Conservation (phyloP, 2,329 filamentous ascomycete genomes). For the Karstenula rhodostoma region DNA sequence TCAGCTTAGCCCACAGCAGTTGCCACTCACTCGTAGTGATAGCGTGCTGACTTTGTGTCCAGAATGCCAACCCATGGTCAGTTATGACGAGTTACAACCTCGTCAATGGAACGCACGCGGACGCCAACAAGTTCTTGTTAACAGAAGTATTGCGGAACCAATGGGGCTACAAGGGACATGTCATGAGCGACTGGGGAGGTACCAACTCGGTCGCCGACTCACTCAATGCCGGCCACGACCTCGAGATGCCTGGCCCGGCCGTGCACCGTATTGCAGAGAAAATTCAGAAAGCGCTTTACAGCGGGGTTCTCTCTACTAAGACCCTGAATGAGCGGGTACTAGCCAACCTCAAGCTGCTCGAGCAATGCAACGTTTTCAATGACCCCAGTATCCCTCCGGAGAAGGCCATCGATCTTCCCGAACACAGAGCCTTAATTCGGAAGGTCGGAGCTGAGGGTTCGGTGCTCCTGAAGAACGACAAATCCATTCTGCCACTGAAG, state of each 20-base stretch:
- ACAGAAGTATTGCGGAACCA: constrained; percentile 54
- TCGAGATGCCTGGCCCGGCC: constrained; percentile 40
- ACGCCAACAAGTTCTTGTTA: constrained; percentile 52
- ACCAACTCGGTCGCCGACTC: constrained; percentile 25
- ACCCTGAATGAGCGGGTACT: constrained; percentile 27
- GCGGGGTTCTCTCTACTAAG: constrained; percentile 62
- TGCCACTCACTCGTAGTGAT: too few relatives aligned
- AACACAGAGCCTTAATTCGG: constrained; percentile 36
- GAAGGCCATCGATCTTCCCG: constrained; percentile 59
- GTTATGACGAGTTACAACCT: constrained; percentile 60
- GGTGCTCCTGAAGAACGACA: constrained; percentile 23
- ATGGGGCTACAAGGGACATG: constrained; percentile 54
- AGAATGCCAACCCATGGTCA: constrained; percentile 63
- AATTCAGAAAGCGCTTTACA: constrained; percentile 4
- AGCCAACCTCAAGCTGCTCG: constrained; percentile 66
- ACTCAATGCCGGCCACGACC: constrained; percentile 32
- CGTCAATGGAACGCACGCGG: constrained; percentile 22
- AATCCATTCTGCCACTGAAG: constrained; percentile 12
- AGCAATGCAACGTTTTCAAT: constrained; percentile 63
- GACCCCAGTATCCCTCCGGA: constrained; percentile 62
- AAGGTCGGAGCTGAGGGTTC: constrained; percentile 12
- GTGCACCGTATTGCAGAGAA: constrained; percentile 1
- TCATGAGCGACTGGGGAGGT: constrained; percentile 40
- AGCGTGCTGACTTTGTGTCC: constrained; percentile 36
- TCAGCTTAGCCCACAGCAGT: too few relatives aligned